A percentile compares a stretch with the other conserved stretches of the same genome.
Evolutionary conservation across 352 stramenopile genomes (phyloP).

Genomic region (Globisporangium irregulare): DNA sequence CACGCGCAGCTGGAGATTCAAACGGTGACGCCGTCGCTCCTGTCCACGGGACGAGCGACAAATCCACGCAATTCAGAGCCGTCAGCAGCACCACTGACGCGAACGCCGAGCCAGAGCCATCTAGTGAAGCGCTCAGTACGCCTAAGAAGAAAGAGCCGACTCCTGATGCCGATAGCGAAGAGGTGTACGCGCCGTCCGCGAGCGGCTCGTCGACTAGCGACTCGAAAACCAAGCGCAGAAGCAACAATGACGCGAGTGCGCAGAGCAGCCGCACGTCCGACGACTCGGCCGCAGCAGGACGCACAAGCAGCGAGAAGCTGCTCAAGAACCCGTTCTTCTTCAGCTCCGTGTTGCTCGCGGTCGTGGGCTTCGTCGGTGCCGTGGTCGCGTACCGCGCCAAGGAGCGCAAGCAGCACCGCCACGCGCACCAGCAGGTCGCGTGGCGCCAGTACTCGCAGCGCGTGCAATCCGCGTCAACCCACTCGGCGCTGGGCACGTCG

Average conservation of each 20-base stretch:
- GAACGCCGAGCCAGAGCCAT: too few relatives aligned
- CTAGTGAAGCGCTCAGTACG: not conserved
- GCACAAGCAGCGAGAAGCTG: conserved; percentile 10
- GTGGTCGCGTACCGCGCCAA: conserved; percentile 29
- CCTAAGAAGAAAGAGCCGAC: not conserved
- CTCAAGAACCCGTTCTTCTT: conserved; percentile 43
- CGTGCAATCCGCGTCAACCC: not conserved
- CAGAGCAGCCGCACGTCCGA: not conserved
- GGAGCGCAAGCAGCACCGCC: conserved; percentile 3
- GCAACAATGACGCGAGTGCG: not conserved
- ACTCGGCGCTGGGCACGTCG: not conserved
- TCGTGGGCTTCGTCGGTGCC: conserved; percentile 24
- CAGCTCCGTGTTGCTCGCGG: conserved; percentile 31
- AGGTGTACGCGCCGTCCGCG: not conserved
- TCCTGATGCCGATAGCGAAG: not conserved
- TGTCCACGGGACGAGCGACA: not conserved
- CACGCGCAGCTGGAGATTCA: not conserved
- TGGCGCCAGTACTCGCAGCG: conserved; percentile 7
- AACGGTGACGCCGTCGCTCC: too few relatives aligned
- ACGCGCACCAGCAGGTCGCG: conserved; percentile 2
- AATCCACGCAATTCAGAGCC: not conserved
- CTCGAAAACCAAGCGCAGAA: not conserved
- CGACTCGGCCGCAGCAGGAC: not conserved
- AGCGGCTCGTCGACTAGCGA: not conserved
- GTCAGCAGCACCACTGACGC: not conserved